Evolutionary conservation across 345 rosid species (phyloP).

Genomic region (Eutrema yunnanense): DNA sequence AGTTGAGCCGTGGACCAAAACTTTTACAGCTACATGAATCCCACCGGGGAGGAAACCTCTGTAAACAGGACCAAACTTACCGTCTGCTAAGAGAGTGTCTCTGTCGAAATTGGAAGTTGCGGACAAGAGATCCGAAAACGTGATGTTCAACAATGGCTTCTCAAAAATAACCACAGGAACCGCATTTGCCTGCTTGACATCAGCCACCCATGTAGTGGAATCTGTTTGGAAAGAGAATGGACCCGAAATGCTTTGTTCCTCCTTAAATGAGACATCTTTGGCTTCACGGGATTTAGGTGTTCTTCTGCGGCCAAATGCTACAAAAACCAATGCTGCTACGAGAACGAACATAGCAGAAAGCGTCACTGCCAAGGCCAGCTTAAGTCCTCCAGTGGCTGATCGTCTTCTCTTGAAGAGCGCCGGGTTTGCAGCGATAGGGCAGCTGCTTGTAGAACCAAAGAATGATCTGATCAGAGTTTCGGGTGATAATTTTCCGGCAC

Average conservation of each 20-base stretch:
- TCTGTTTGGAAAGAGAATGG: conserved; percentile 89
- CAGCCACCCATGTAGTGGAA: conserved; percentile 93
- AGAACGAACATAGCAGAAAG: conserved; percentile 63
- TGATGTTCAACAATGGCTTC: conserved; percentile 79
- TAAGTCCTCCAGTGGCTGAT: conserved; percentile 40
- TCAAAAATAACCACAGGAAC: conserved; percentile 79
- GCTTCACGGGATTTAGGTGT: conserved; percentile 43
- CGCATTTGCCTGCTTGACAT: conserved; percentile 75
- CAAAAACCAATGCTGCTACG: conserved; percentile 49
- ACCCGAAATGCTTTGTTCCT: conserved; percentile 70
- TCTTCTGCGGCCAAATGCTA: conserved; percentile 67
- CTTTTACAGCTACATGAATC: conserved; percentile 91
- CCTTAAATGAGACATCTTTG: conserved; percentile 60
- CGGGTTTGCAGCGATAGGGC: conserved; percentile 90
- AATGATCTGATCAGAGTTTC: conserved; percentile 47
- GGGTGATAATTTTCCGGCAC: conserved; percentile 43
- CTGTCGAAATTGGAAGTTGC: conserved; percentile 86
- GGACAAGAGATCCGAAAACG: conserved; percentile 80
- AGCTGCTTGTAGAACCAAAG: conserved; percentile 57
- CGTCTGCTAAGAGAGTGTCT: conserved; percentile 85
- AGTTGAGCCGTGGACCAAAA: conserved; percentile 83
- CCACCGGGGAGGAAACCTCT: conserved; percentile 91
- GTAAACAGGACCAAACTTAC: conserved; percentile 91
- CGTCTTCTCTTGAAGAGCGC: conserved; percentile 43
- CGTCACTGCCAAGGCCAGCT: conserved; percentile 65